These are phyloP conservation scores for Clavariopsis aquatica DNA, from an alignment of 495 filamentous ascomycete genomes.

Conservation along the genomic window DNA sequence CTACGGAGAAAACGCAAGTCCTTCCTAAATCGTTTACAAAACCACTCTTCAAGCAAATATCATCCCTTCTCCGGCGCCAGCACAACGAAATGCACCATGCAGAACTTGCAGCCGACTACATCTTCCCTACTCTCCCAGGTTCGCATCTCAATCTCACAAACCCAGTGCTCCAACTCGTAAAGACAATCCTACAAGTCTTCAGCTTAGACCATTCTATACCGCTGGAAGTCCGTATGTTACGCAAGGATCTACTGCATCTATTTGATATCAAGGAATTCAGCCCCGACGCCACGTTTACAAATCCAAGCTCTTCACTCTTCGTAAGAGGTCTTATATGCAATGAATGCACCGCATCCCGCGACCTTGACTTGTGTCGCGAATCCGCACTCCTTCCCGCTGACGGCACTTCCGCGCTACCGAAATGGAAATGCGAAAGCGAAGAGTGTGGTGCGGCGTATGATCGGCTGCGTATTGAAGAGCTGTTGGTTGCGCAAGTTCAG, in stretches of 20 bases:
- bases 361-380: slow-evolving; percentile 94
- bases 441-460: slow-evolving; percentile 78
- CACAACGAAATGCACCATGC: slow-evolving; percentile 88
- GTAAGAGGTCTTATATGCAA: slow-evolving; percentile 78
- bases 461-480: slow-evolving; percentile 76
- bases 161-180: slow-evolving; percentile 85
- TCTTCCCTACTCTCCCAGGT: slow-evolving; percentile 82
- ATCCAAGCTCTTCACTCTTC: slow-evolving; percentile 74
- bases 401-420: slow-evolving; percentile 42
- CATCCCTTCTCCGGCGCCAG: slow-evolving; percentile 73
- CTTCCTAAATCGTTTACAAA: slow-evolving; percentile 80
- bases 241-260: slow-evolving; percentile 82
- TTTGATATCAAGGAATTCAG: slow-evolving; percentile 95
- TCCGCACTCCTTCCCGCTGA: slow-evolving; percentile 63
- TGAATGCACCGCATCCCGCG: slow-evolving; percentile 81
- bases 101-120: slow-evolving; percentile 81
- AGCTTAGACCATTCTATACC: slow-evolving; percentile 84
- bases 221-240: slow-evolving; percentile 79
- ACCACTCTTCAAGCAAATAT: slow-evolving; percentile 85
- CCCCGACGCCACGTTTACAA: slow-evolving; percentile 79
- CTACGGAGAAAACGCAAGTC: slow-evolving; percentile 58
- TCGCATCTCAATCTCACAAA: slow-evolving; percentile 69
- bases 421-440: slow-evolving; percentile 78
- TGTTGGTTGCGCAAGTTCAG: slow-evolving; percentile 75
- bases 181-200: slow-evolving; percentile 85